Conservation (phyloP, 1,284 basidiomycete species). For the Cutaneotrichosporon sp. region DNA sequence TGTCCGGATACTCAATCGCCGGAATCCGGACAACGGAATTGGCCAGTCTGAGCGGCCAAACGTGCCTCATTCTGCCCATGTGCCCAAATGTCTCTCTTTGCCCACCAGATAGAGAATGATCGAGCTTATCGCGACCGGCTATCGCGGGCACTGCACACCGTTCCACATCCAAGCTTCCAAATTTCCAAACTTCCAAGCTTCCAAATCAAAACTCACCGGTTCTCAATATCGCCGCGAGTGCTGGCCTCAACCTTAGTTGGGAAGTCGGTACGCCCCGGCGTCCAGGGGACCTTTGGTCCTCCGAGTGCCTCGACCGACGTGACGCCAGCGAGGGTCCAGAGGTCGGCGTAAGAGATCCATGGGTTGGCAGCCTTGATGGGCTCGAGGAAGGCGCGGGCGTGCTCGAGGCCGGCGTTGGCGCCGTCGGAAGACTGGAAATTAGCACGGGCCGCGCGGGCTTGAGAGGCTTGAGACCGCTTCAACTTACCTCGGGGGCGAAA, state of each 20-base stretch:
- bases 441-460: conserved; percentile 1
- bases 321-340: conserved; percentile 56
- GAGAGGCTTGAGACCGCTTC: conserved; percentile 10
- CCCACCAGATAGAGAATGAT: background rate
- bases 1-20: background rate
- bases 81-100: background rate
- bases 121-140: background rate
- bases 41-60: background rate
- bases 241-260: conserved; percentile 47
- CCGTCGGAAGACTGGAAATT: conserved; percentile 42
- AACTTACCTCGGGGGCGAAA: conserved; percentile 54
- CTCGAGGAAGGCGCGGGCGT: conserved; percentile 57
- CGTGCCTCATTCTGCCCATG: background rate
- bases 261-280: conserved; percentile 57
- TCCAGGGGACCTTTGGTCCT: conserved; percentile 57
- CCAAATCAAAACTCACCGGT: conserved; percentile 24
- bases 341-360: conserved; percentile 58
- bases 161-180: no score
- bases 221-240: conserved; percentile 51
- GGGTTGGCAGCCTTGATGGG: conserved; percentile 57
- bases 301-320: conserved; percentile 57
- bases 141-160: background rate
- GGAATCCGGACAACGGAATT: background rate
- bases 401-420: conserved; percentile 55
- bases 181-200: no score